These are phyloP conservation scores for Bruguiera hainesii DNA, from an alignment of 441 rosid species.

Conservation along the genomic window DNA sequence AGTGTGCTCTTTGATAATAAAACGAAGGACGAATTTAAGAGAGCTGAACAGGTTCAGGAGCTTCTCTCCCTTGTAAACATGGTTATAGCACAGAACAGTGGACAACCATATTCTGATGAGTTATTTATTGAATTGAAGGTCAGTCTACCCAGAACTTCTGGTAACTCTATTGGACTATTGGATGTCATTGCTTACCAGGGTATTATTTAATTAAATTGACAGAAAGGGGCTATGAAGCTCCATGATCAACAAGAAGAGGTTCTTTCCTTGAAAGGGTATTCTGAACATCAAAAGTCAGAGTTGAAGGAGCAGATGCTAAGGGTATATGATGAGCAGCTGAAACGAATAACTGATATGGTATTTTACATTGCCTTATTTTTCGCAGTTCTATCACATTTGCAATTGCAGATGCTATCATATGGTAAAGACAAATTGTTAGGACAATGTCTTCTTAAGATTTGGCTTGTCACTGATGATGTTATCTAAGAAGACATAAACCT, in stretches of 20 bases:
- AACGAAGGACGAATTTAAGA: slow-evolving; percentile 53
- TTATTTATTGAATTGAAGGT: slow-evolving; percentile 65
- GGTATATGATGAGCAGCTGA: slow-evolving; percentile 62
- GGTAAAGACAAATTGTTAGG: background rate
- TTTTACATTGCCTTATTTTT: slow-evolving; percentile 3
- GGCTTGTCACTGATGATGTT: background rate
- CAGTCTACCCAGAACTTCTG: background rate
- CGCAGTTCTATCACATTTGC: background rate
- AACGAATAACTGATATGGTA: slow-evolving; percentile 74
- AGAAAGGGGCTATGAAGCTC: slow-evolving; percentile 65
- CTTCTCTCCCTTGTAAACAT: slow-evolving; percentile 57
- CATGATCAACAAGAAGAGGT: slow-evolving; percentile 60
- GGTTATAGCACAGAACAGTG: slow-evolving; percentile 49
- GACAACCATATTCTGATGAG: slow-evolving; percentile 70
- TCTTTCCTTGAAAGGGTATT: slow-evolving; percentile 51
- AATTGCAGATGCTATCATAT: background rate
- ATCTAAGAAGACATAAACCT: background rate
- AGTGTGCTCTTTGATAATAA: slow-evolving; percentile 74
- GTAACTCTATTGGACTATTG: background rate
- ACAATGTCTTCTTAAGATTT: background rate
- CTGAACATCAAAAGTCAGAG: slow-evolving; percentile 51
- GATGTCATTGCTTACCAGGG: background rate
- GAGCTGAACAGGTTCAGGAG: slow-evolving; percentile 47
- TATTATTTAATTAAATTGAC: slow-evolving; percentile 16
- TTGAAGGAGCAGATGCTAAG: slow-evolving; percentile 55